Evolutionary conservation across 345 rosid genomes (phyloP).

Genomic region (Hibiscus tridactylites): DNA sequence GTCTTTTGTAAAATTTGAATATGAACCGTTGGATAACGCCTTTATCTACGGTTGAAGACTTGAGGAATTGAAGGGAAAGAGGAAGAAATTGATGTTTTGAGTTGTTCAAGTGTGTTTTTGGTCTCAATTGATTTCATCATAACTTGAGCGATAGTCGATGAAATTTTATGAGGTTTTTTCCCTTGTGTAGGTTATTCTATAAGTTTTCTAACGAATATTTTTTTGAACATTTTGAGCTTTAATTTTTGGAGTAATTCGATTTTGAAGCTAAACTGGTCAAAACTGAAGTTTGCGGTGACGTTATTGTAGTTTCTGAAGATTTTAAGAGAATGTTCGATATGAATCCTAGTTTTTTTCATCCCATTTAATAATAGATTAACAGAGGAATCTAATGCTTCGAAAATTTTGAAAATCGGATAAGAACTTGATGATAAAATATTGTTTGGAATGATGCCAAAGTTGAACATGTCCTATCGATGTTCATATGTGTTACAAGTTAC

Average conservation of each 20-base stretch:
- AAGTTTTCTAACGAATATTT: slow-evolving; percentile 36
- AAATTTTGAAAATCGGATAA: not conserved
- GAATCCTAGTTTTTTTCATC: not conserved
- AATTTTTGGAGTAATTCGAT: slow-evolving; percentile 18
- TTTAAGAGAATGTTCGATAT: not conserved
- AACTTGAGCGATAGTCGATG: slow-evolving; percentile 18
- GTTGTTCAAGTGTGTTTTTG: slow-evolving; percentile 66
- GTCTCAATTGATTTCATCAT: slow-evolving; percentile 23
- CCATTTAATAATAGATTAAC: not conserved
- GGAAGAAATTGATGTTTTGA: not conserved
- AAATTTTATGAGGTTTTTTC: slow-evolving; percentile 20
- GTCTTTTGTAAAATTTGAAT: slow-evolving; percentile 37
- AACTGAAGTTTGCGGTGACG: slow-evolving; percentile 41
- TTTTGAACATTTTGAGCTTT: not conserved
- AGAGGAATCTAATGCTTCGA: not conserved
- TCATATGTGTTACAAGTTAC: not conserved
- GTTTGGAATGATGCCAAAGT: not conserved
- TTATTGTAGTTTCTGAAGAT: slow-evolving; percentile 8
- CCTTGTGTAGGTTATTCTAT: slow-evolving; percentile 26
- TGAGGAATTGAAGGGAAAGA: not conserved
- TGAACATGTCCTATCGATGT: slow-evolving; percentile 1
- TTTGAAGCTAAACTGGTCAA: slow-evolving; percentile 46
- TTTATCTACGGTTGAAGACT: slow-evolving; percentile 37
- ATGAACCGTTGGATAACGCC: slow-evolving; percentile 39
- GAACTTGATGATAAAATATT: not conserved